A percentile compares a stretch with the other conserved stretches of the same genome.
Conservation (phyloP, 441 rosid genomes). For the Erodium trifolium region DNA sequence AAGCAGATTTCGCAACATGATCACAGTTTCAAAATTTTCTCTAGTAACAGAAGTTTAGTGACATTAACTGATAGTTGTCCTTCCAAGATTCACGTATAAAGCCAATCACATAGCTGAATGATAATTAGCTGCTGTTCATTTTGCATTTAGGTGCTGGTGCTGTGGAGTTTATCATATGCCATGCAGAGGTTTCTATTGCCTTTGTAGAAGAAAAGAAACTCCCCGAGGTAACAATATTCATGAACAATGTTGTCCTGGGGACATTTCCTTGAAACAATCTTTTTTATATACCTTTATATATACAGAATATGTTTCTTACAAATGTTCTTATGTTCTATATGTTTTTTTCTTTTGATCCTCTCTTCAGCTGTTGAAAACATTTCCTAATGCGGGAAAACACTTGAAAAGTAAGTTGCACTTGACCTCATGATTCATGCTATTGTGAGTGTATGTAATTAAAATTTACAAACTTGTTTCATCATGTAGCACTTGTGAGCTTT, state of each 20-base stretch:
- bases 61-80: background rate
- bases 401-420: conserved; percentile 58
- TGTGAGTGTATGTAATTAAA: background rate
- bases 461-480: conserved; percentile 15
- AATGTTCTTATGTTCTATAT: conserved; percentile 21
- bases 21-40: background rate
- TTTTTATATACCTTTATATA: background rate
- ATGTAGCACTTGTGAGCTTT: conserved; percentile 88
- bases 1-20: conserved; percentile 21
- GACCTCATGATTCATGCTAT: conserved; percentile 13
- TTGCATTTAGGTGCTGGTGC: conserved; percentile 68
- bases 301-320: conserved; percentile 48
- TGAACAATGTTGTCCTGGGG: background rate
- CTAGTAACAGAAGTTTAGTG: conserved; percentile 15
- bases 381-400: conserved; percentile 50
- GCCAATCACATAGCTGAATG: conserved; percentile 6
- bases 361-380: conserved; percentile 71
- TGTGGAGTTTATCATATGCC: conserved; percentile 73
- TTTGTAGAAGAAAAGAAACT: conserved; percentile 90
- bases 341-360: conserved; percentile 29
- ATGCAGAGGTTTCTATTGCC: conserved; percentile 77
- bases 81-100: background rate
- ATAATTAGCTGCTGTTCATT: conserved; percentile 10
- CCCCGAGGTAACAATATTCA: conserved; percentile 46
- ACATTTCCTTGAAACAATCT: background rate